A percentile compares a stretch with the other conserved stretches of the same genome.
Evolutionary conservation across 1,139 yeast species (phyloP).

Genomic region (Suhomyces wounanorum): DNA sequence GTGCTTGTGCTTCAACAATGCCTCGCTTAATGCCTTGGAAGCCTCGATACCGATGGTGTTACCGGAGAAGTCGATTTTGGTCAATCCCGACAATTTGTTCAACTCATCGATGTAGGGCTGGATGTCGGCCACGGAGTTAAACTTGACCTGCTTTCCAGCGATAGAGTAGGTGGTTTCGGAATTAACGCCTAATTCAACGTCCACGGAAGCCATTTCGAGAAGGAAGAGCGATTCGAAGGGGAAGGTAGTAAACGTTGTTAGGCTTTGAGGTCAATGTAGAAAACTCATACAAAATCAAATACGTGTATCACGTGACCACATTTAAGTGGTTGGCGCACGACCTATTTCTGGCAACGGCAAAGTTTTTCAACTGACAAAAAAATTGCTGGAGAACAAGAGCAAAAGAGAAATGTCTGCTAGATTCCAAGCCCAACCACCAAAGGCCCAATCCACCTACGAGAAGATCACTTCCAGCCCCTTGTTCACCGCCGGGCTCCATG

Average conservation of each 20-base stretch:
- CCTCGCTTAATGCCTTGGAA: slow-evolving; percentile 66
- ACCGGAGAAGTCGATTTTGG: slow-evolving; percentile 79
- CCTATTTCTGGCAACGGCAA: background rate
- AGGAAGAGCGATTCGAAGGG: too few relatives aligned
- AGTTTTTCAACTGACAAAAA: background rate
- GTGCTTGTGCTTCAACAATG: slow-evolving; percentile 51
- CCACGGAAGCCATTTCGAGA: slow-evolving; percentile 25
- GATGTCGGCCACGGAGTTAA: slow-evolving; percentile 73
- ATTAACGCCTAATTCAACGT: slow-evolving; percentile 32
- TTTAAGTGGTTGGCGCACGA: background rate
- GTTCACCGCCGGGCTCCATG: slow-evolving; percentile 64
- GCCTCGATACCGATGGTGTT: slow-evolving; percentile 94
- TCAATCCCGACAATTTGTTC: slow-evolving; percentile 37
- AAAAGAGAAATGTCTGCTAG: slow-evolving; percentile 26
- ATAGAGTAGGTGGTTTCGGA: slow-evolving; percentile 52
- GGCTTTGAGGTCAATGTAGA: too few relatives aligned
- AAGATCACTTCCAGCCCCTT: slow-evolving; percentile 62
- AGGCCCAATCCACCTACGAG: slow-evolving; percentile 44
- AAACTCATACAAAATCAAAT: too few relatives aligned
- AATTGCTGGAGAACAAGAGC: background rate
- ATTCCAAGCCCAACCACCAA: slow-evolving; percentile 18
- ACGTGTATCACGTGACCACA: background rate
- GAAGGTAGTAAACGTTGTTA: too few relatives aligned
- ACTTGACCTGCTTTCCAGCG: slow-evolving; percentile 76
- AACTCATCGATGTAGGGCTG: slow-evolving; percentile 62